These are phyloP conservation scores for Athelia psychrophila DNA, from an alignment of 1,284 basidiomycete genomes.

Conservation along the genomic window DNA sequence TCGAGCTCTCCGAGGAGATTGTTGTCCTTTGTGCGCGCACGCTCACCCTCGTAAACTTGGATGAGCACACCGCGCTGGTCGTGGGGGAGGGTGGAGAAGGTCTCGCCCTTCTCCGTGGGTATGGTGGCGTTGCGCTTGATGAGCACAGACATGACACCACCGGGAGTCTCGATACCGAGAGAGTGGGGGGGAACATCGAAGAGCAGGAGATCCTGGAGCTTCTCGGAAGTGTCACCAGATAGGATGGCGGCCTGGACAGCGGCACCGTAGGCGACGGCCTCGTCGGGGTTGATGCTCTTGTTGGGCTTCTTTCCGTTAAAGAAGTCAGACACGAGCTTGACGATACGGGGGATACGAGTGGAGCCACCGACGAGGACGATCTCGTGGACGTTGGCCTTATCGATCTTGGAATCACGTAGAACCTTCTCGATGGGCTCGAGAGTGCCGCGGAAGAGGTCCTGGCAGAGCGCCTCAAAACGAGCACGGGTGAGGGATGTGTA, in stretches of 20 bases:
- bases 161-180: slow-evolving; percentile 36
- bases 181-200: not conserved
- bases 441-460: not conserved
- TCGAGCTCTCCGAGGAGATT: not conserved
- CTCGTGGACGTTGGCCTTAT: not conserved
- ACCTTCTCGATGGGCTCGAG: not conserved
- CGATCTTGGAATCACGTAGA: not conserved
- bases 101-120: slow-evolving; percentile 33
- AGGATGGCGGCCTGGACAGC: not conserved
- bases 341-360: not conserved
- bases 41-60: not conserved
- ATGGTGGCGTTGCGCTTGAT: slow-evolving; percentile 83
- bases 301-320: not conserved
- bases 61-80: not conserved
- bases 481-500: not conserved
- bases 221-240: not conserved
- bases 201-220: not conserved
- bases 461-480: not conserved
- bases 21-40: not conserved
- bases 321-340: not conserved
- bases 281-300: not conserved
- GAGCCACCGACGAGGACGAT: not conserved
- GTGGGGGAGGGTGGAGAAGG: not conserved
- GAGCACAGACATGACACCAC: slow-evolving; percentile 77
- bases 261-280: not conserved